A percentile compares a stretch with the other conserved stretches of the same genome.
These are phyloP conservation scores for Kregervanrija fluxuum DNA, from an alignment of 805 yeast genomes.

Conservation along the genomic window DNA sequence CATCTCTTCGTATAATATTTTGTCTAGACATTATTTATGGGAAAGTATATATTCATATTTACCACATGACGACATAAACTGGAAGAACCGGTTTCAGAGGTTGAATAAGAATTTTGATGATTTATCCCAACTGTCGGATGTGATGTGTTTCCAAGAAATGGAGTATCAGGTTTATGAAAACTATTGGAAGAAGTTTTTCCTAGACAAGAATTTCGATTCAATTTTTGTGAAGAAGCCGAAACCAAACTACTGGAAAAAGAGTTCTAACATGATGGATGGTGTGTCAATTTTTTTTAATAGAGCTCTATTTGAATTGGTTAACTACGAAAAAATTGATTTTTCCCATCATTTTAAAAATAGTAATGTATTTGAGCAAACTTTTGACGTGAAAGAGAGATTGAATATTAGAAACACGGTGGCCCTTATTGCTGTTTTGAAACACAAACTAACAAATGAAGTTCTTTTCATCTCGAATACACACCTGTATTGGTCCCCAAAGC, in stretches of 20 bases:
- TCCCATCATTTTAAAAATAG: constrained; percentile 24
- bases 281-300: constrained; percentile 47
- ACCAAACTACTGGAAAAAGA: constrained; percentile 47
- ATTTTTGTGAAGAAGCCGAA: constrained; percentile 41
- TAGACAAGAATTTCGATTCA: constrained; percentile 34
- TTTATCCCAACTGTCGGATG: constrained; percentile 33
- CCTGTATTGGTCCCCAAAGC: constrained; percentile 49
- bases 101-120: constrained; percentile 33
- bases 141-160: constrained; percentile 45
- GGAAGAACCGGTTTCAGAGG: constrained; percentile 42
- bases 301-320: constrained; percentile 37
- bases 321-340: constrained; percentile 26
- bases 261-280: constrained; percentile 47
- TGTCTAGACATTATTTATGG: constrained; percentile 48
- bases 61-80: constrained; percentile 37
- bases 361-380: constrained; percentile 25
- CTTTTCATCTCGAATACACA: constrained; percentile 53
- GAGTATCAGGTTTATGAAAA: constrained; percentile 22
- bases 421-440: constrained; percentile 40
- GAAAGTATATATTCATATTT: constrained; percentile 46
- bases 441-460: constrained; percentile 31
- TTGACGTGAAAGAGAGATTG: constrained; percentile 30
- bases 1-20: constrained; percentile 28
- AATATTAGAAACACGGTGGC: constrained; percentile 51
- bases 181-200: constrained; percentile 19